Evolutionary conservation across 2,329 filamentous ascomycete genomes (phyloP).

Genomic region (Cytospora leucostoma): DNA sequence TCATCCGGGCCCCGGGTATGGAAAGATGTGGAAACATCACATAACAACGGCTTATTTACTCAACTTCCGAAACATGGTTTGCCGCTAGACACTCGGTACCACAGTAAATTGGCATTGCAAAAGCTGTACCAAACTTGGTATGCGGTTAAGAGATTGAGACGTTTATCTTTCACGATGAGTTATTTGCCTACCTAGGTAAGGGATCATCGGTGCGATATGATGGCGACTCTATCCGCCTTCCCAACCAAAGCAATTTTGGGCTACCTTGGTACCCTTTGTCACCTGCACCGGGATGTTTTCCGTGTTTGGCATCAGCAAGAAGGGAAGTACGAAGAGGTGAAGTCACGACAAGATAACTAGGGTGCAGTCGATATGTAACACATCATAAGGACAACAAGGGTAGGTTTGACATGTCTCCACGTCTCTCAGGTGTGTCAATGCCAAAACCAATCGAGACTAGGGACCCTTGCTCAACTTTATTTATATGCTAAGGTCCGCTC

Average conservation of each 20-base stretch:
- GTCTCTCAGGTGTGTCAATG: conserved; percentile 14
- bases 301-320: too few relatives aligned
- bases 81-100: not conserved
- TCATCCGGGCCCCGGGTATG: not conserved
- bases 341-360: conserved; percentile 5
- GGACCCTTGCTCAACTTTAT: conserved; percentile 22
- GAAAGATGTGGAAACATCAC: not conserved
- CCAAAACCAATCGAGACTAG: conserved; percentile 16
- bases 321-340: too few relatives aligned
- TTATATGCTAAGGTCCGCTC: not conserved
- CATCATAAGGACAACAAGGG: not conserved
- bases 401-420: conserved; percentile 5
- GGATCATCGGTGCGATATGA: not conserved
- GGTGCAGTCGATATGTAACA: conserved; percentile 17
- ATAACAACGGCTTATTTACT: not conserved
- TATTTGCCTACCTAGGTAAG: too few relatives aligned
- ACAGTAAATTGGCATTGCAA: not conserved
- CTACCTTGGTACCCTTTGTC: too few relatives aligned
- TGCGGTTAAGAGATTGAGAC: not conserved
- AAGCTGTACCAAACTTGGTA: not conserved
- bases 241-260: not conserved
- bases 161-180: not conserved
- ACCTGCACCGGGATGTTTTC: not conserved
- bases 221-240: not conserved
- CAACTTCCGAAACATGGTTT: not conserved